A percentile compares a stretch with the other conserved stretches of the same genome.
phyloP scores from a whole-genome alignment of 768 basidiomycete genomes.

The Coprinellus micaceus region DNA sequence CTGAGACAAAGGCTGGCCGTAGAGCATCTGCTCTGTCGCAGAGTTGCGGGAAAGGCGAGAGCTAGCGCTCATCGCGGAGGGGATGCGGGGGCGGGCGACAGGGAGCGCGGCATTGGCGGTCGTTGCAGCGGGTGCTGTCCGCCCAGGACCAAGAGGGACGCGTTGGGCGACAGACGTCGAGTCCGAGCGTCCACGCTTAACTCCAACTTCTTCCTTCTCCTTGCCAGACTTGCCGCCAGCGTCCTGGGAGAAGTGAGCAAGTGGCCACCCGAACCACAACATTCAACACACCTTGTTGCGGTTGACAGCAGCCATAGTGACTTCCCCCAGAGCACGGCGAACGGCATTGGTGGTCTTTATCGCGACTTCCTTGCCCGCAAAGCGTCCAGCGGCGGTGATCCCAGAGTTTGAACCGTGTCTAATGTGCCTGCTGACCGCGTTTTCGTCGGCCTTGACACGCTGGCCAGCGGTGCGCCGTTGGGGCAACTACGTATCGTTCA shows the following conservation, averaged over 20 bases:
- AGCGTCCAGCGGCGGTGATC: slow-evolving; percentile 47
- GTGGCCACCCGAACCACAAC: slow-evolving; percentile 7
- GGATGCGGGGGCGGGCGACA: slow-evolving; percentile 14
- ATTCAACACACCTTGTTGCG: slow-evolving; percentile 59
- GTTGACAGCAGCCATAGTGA: slow-evolving; percentile 74
- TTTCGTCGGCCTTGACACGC: slow-evolving; percentile 75
- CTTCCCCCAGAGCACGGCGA: slow-evolving; percentile 77
- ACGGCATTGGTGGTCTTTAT: slow-evolving; percentile 54
- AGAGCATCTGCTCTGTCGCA: slow-evolving; percentile 31
- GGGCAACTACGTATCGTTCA: slow-evolving; percentile 45
- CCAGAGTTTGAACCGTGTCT: slow-evolving; percentile 54
- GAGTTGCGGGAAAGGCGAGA: slow-evolving; percentile 39
- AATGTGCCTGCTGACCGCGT: slow-evolving; percentile 63
- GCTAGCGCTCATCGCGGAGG: slow-evolving; percentile 21
- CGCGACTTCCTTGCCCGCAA: slow-evolving; percentile 43
- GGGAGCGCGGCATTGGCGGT: slow-evolving; percentile 34
- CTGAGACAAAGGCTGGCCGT: slow-evolving; percentile 30
- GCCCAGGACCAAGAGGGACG: slow-evolving; percentile 61
- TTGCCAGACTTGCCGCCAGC: slow-evolving; percentile 52
- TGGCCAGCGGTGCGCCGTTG: slow-evolving; percentile 64
- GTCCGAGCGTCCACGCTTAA: slow-evolving; percentile 65
- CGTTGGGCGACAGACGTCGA: slow-evolving; percentile 64
- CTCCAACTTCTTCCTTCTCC: slow-evolving; percentile 64
- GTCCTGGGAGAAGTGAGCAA: slow-evolving; percentile 33
- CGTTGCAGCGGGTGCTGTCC: slow-evolving; percentile 41